phyloP scores from a whole-genome alignment of 202 grass and related monocot genomes.

The Eragrostis tef region DNA sequence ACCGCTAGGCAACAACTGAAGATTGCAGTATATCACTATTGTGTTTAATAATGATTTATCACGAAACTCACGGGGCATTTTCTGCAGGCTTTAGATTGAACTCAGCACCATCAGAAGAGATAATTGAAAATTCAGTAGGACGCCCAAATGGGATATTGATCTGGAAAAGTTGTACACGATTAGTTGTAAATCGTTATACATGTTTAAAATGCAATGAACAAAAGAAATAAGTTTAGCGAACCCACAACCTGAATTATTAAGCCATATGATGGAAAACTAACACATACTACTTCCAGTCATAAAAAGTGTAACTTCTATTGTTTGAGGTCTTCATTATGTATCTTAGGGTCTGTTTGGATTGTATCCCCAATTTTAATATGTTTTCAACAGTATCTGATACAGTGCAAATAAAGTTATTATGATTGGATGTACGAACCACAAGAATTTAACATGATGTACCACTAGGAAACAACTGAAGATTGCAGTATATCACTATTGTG shows the following conservation, averaged over 20 bases:
- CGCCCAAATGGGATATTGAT: conserved; percentile 71
- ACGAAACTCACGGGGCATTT: conserved; percentile 63
- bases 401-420: background rate
- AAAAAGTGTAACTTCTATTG: conserved; percentile 23
- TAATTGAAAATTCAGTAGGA: conserved; percentile 69
- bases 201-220: background rate
- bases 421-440: background rate
- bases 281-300: background rate
- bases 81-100: conserved; percentile 68
- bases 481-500: background rate
- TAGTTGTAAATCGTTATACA: conserved; percentile 5
- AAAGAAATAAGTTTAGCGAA: background rate
- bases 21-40: conserved; percentile 5
- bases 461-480: background rate
- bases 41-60: conserved; percentile 8
- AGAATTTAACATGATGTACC: background rate
- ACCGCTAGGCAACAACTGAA: background rate
- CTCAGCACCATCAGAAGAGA: conserved; percentile 58
- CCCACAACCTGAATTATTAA: background rate
- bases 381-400: background rate
- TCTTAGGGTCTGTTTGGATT: no score
- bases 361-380: background rate
- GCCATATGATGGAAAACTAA: conserved; percentile 5
- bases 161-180: conserved; percentile 50
- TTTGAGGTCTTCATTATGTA: background rate